These are phyloP conservation scores for Vitis hybrid DNA, from an alignment of 177 flowering plant species.

Conservation along the genomic window DNA sequence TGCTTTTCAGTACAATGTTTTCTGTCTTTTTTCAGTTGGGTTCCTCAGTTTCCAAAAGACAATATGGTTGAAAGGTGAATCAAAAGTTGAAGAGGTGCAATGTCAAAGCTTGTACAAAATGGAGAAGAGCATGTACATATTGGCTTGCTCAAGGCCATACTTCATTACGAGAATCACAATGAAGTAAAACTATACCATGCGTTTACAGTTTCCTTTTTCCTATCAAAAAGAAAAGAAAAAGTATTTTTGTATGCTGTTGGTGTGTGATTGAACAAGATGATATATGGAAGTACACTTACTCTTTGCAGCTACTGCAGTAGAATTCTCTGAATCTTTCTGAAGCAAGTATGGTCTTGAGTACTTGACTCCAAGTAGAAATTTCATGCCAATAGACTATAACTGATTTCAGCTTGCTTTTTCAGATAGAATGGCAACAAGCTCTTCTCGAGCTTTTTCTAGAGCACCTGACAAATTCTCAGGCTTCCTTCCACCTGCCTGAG, in stretches of 20 bases:
- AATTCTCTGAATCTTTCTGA: no score
- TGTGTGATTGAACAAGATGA: not conserved
- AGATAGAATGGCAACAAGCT: conserved; percentile 54
- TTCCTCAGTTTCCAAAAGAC: no score
- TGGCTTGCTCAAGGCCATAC: not conserved
- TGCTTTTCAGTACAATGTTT: no score
- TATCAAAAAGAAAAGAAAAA: not conserved
- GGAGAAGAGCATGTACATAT: not conserved
- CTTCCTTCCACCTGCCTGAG: conserved; percentile 97
- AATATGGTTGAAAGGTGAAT: not conserved
- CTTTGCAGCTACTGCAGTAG: not conserved
- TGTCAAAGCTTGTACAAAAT: not conserved
- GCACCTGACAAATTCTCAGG: conserved; percentile 77
- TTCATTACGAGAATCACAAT: not conserved
- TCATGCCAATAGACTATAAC: not conserved
- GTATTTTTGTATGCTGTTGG: not conserved
- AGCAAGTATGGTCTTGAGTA: no score
- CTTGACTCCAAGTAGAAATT: not conserved
- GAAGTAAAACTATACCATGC: not conserved
- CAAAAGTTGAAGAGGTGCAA: no score
- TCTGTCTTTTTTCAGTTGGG: no score
- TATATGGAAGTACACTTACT: not conserved
- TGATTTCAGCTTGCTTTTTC: conserved; percentile 43
- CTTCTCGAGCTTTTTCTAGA: conserved; percentile 73
- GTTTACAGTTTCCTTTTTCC: not conserved